Percentiles rank a stretch among this genome's conserved stretches.
Evolutionary conservation across 1,284 basidiomycete species (phyloP).

Genomic region (Meira miltonrushii): DNA sequence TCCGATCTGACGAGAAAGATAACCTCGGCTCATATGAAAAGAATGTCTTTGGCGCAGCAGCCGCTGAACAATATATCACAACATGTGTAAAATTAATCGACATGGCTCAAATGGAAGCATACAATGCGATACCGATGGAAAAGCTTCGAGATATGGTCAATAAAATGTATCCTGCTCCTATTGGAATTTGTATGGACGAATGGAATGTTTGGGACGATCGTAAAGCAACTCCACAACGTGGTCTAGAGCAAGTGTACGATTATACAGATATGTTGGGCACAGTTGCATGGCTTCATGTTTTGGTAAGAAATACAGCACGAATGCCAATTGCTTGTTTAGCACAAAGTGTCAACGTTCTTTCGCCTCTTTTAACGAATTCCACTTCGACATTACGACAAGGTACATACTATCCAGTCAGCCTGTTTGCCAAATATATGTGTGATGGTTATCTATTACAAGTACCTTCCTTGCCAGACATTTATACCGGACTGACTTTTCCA

Average conservation of each 20-base stretch:
- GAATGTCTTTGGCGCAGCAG: slow-evolving; percentile 56
- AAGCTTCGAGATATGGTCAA: slow-evolving; percentile 11
- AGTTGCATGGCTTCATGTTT: slow-evolving; percentile 64
- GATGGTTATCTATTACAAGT: slow-evolving; percentile 57
- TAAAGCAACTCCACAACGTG: slow-evolving; percentile 55
- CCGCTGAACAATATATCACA: slow-evolving; percentile 54
- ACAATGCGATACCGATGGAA: slow-evolving; percentile 3
- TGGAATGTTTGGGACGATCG: slow-evolving; percentile 61
- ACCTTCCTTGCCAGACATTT: slow-evolving; percentile 54
- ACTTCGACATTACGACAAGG: slow-evolving; percentile 59
- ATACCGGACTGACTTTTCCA: slow-evolving; percentile 58
- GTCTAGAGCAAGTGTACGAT: slow-evolving; percentile 62
- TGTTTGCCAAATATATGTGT: slow-evolving; percentile 61
- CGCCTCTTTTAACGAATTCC: slow-evolving; percentile 56
- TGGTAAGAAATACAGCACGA: slow-evolving; percentile 62
- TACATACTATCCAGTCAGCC: slow-evolving; percentile 59
- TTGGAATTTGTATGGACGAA: slow-evolving; percentile 59
- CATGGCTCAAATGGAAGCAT: slow-evolving; percentile 43
- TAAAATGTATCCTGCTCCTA: slow-evolving; percentile 43
- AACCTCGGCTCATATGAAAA: slow-evolving; percentile 50
- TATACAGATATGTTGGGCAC: slow-evolving; percentile 63
- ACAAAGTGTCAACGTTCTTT: slow-evolving; percentile 62
- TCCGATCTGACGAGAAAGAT: neutral
- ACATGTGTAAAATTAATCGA: slow-evolving; percentile 55
- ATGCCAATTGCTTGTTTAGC: slow-evolving; percentile 65